phyloP scores from a whole-genome alignment of 352 stramenopile species.

The Phytopythium mirpurense region DNA sequence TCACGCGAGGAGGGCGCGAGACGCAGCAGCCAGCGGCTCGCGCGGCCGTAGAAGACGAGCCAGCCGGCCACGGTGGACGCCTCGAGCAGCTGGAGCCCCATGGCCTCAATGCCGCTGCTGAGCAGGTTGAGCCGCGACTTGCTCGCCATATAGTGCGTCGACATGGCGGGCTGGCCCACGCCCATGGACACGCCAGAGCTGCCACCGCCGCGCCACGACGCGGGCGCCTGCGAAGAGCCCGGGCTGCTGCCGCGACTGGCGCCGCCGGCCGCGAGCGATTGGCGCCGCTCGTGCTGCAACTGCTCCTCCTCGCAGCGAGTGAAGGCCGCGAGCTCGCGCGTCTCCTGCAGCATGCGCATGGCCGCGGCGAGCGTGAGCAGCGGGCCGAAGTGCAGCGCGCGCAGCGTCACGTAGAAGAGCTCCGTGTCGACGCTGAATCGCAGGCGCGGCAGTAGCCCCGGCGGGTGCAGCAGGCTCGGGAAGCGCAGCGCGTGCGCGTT shows the following conservation, averaged over 20 bases:
- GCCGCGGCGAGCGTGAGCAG: slow-evolving; percentile 30
- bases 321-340: slow-evolving; percentile 35
- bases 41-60: slow-evolving; percentile 27
- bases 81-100: slow-evolving; percentile 32
- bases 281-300: slow-evolving; percentile 17
- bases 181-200: not conserved
- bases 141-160: slow-evolving; percentile 32
- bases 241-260: slow-evolving; percentile 5
- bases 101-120: slow-evolving; percentile 12
- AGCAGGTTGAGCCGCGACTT: slow-evolving; percentile 33
- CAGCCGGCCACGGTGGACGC: slow-evolving; percentile 25
- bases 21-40: slow-evolving; percentile 30
- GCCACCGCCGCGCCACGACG: not conserved
- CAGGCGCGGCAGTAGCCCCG: slow-evolving; percentile 32
- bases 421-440: slow-evolving; percentile 28
- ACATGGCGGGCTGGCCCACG: slow-evolving; percentile 12
- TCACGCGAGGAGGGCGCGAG: not conserved
- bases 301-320: slow-evolving; percentile 37
- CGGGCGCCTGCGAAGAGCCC: not conserved
- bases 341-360: slow-evolving; percentile 28
- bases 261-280: not conserved
- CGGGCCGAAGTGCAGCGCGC: slow-evolving; percentile 36
- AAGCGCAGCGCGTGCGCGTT: slow-evolving; percentile 5
- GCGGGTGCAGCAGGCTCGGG: slow-evolving; percentile 17
- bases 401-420: slow-evolving; percentile 40